Conservation (phyloP, 257 asterid species). For the Scutellaria galericulata region DNA sequence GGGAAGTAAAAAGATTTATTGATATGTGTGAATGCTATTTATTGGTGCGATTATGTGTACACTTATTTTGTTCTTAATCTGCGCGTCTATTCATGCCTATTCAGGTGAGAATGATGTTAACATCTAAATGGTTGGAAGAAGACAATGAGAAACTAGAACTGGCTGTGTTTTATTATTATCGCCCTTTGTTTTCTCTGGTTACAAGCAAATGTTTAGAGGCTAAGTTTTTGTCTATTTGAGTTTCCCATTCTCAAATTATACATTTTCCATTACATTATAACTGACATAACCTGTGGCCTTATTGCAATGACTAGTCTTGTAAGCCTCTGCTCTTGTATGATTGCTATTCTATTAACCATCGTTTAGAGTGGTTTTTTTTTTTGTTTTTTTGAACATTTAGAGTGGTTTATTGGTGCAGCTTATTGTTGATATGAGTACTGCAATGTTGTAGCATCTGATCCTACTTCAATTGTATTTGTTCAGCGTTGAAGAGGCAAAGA, state of each 20-base stretch:
- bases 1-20: not conserved
- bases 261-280: not conserved
- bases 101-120: not conserved
- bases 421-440: slow-evolving; percentile 8
- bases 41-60: not conserved
- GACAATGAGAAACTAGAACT: not conserved
- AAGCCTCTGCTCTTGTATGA: not conserved
- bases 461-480: slow-evolving; percentile 29
- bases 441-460: slow-evolving; percentile 3
- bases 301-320: not conserved
- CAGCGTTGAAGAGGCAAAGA: slow-evolving; percentile 96
- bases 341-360: not conserved
- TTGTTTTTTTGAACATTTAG: too few relatives aligned
- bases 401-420: not conserved
- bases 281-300: not conserved
- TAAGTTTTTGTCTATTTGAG: not conserved
- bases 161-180: not conserved
- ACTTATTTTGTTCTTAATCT: not conserved
- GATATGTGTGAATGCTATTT: not conserved
- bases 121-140: slow-evolving; percentile 4
- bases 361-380: too few relatives aligned
- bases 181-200: slow-evolving; percentile 10
- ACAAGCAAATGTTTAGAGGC: slow-evolving; percentile 18
- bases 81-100: not conserved
- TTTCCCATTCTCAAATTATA: not conserved